A percentile compares a stretch with the other conserved stretches of the same genome.
These are phyloP conservation scores for Penicillium canescens DNA, from an alignment of 495 filamentous ascomycete genomes.

Conservation along the genomic window DNA sequence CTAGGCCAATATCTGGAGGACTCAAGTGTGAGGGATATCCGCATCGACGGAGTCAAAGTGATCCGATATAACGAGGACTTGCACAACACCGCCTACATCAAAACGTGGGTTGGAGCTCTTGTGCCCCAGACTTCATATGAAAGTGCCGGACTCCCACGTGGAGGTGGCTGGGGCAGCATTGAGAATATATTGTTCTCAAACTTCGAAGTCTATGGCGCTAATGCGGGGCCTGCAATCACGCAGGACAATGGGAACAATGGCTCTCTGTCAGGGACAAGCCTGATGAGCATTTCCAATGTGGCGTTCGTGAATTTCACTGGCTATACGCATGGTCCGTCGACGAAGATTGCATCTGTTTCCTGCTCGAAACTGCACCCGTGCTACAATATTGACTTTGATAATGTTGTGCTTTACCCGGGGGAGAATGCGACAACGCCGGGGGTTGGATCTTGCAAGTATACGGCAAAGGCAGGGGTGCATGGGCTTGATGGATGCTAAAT, in stretches of 20 bases:
- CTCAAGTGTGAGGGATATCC: conserved; percentile 47
- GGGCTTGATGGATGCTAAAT: conserved; percentile 27
- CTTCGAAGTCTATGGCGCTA: conserved; percentile 48
- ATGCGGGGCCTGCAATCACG: conserved; percentile 40
- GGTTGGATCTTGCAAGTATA: conserved; percentile 42
- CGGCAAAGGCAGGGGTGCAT: conserved; percentile 39
- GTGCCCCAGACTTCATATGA: conserved; percentile 49
- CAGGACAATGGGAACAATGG: conserved; percentile 56
- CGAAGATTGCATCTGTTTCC: conserved; percentile 38
- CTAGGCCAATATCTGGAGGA: conserved; percentile 60
- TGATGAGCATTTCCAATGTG: conserved; percentile 52
- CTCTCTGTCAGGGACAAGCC: conserved; percentile 46
- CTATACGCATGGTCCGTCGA: conserved; percentile 28
- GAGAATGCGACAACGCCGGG: conserved; percentile 30
- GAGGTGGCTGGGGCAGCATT: conserved; percentile 54
- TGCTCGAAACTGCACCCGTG: conserved; percentile 49
- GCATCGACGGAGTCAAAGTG: conserved; percentile 46
- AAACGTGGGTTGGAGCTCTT: conserved; percentile 55
- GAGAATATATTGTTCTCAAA: conserved; percentile 55
- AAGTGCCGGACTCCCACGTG: conserved; percentile 44
- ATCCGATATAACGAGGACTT: conserved; percentile 49
- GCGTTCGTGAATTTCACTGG: conserved; percentile 57
- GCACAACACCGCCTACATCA: conserved; percentile 56
- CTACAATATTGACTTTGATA: conserved; percentile 49
- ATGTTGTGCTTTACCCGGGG: conserved; percentile 32